These are phyloP conservation scores for Cucurbita ficifolia DNA, from an alignment of 306 rosid genomes.

Conservation along the genomic window DNA sequence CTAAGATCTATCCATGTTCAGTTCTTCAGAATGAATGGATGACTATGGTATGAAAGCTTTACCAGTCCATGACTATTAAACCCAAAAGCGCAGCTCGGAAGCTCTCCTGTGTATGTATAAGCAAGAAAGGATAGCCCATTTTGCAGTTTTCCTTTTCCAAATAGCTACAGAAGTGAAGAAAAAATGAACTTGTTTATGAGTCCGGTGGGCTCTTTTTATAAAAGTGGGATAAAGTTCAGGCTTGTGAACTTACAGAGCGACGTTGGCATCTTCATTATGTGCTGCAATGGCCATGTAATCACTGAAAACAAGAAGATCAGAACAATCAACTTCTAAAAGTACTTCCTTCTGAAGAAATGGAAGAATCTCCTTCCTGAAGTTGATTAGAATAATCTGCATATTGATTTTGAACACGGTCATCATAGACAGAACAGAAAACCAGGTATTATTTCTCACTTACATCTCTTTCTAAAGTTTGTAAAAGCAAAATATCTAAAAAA, in stretches of 20 bases:
- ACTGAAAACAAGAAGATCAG: conserved; percentile 51
- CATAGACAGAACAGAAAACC: neutral
- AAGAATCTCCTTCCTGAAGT: conserved; percentile 78
- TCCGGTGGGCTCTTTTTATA: neutral
- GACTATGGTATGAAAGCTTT: conserved; percentile 1
- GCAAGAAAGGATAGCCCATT: conserved; percentile 46
- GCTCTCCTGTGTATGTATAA: conserved; percentile 87
- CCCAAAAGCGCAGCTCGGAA: conserved; percentile 72
- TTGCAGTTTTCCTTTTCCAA: conserved; percentile 49
- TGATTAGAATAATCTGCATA: conserved; percentile 52
- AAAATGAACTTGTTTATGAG: neutral
- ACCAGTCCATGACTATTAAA: conserved; percentile 63
- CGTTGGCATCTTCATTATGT: conserved; percentile 85
- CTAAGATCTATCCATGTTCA: neutral
- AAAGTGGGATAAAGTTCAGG: neutral
- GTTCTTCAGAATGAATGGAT: neutral
- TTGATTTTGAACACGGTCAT: neutral
- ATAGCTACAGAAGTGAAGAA: conserved; percentile 32
- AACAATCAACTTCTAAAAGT: conserved; percentile 23
- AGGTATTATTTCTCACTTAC: neutral
- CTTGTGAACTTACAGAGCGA: conserved; percentile 37
- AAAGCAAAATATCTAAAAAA: neutral
- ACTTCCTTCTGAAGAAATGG: conserved; percentile 39
- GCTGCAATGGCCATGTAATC: conserved; percentile 65
- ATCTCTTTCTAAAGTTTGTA: neutral